Evolutionary conservation across 352 stramenopile species (phyloP).

Genomic region (Detonula confervacea): DNA sequence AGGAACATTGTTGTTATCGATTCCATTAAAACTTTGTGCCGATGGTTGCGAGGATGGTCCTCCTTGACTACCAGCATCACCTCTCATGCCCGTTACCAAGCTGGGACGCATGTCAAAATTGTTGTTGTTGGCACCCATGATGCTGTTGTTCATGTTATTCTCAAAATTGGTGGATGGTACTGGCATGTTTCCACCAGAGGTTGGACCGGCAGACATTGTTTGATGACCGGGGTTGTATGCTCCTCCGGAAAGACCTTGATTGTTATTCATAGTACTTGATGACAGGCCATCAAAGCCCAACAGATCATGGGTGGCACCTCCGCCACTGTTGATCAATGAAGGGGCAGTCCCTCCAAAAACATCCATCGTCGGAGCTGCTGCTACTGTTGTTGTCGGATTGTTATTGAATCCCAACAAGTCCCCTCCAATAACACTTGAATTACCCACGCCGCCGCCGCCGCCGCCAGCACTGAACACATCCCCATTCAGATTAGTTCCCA

Average conservation of each 20-base stretch:
- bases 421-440: background rate
- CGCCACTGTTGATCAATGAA: background rate
- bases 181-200: no score
- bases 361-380: slow-evolving; percentile 1
- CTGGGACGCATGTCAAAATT: slow-evolving; percentile 34
- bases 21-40: no score
- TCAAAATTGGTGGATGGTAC: slow-evolving; percentile 1
- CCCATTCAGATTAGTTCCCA: no score
- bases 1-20: background rate
- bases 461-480: background rate
- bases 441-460: background rate
- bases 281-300: slow-evolving; percentile 43
- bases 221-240: no score
- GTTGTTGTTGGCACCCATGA: background rate
- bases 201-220: no score
- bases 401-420: slow-evolving; percentile 50
- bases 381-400: no score
- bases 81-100: slow-evolving; percentile 35
- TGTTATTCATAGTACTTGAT: background rate
- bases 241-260: background rate
- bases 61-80: background rate
- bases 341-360: slow-evolving; percentile 27
- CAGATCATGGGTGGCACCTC: slow-evolving; percentile 24
- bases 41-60: background rate
- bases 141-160: background rate